Evolutionary conservation across 805 yeast genomes (phyloP).

Genomic region (Yarrowia porcina): DNA sequence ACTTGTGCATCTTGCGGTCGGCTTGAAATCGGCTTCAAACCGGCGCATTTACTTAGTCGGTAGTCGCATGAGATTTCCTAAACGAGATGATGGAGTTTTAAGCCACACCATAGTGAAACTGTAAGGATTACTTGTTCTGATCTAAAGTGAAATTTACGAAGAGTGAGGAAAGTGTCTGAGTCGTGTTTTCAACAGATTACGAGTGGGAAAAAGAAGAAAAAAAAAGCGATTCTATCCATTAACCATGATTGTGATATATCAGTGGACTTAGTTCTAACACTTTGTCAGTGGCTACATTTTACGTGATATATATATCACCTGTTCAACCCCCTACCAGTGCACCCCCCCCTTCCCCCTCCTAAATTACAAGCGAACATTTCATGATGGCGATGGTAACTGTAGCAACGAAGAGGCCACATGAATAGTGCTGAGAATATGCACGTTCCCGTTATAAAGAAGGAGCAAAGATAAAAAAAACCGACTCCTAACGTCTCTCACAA

Average conservation of each 20-base stretch:
- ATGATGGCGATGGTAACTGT: neutral
- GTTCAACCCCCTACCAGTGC: too few relatives aligned
- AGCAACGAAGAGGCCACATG: constrained; percentile 1
- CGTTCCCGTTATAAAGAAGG: neutral
- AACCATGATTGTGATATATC: neutral
- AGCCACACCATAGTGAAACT: neutral
- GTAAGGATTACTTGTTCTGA: neutral
- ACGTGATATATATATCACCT: too few relatives aligned
- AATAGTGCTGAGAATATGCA: neutral
- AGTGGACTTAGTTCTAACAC: too few relatives aligned
- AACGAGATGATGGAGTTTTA: neutral
- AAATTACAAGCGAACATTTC: too few relatives aligned
- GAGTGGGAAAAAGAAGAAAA: neutral
- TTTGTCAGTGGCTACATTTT: too few relatives aligned
- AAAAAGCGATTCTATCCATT: neutral
- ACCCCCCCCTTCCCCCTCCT: too few relatives aligned
- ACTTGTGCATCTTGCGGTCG: neutral
- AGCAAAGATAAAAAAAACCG: too few relatives aligned
- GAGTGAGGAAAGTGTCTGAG: neutral
- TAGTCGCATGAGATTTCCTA: neutral
- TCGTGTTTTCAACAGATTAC: neutral
- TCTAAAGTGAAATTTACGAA: neutral
- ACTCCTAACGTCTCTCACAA: too few relatives aligned
- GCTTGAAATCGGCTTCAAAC: neutral
- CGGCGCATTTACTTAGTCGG: neutral